Evolutionary conservation across 768 basidiomycete species (phyloP), one percentile per base, ranked within the genome.

Genomic region (Mycena olivaceomarginata): DNA sequence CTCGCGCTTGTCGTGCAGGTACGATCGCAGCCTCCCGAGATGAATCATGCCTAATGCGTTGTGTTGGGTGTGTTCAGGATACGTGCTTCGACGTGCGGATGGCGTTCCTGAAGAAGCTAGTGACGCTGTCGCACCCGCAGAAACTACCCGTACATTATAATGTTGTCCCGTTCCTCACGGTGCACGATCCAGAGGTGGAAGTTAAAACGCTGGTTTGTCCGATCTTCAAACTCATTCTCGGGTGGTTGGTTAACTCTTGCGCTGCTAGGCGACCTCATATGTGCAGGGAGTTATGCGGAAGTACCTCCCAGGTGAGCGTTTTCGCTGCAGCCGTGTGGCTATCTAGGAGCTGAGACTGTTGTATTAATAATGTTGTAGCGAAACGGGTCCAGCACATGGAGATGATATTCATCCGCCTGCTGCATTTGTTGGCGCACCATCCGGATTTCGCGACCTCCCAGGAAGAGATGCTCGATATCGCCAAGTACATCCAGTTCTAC

Each of bases 401-500:
- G 83, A 86, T 94, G 71, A 92, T 94, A 2, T 95, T 99, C 80
- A 91, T 98, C 57, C 94, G 98, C 15, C 86, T 99, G 6, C 89
- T 99, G 12, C 95, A 97, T 82, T 85, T 97, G 0, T 89, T 99
- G 6, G 96, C 97, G 0, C 98, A 98, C 82, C 98, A 99, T 83
- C 98, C 98, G 6, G 98, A 99, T 85, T 98, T 97, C 81, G 90
- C 89, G 22, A 89, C 88, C 59, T 88, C 90, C 3, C 90, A 91
- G 48, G 94, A 95, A 45, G 93, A 93, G 56, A 84, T 98, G 48
- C 88, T 92, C 45, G 94, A 95, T 80, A 94, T 97, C 80, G 93
- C 95, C 31, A 96, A 94, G 97, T 98, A 98, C 84, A 89, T 99
- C 73, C 93, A 95, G 40, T 95, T 98, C 81, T 99, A 96, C 83